A percentile compares a stretch with the other conserved stretches of the same genome.
Conservation (phyloP, 2,329 filamentous ascomycete species). For the Massarina eburnea region DNA sequence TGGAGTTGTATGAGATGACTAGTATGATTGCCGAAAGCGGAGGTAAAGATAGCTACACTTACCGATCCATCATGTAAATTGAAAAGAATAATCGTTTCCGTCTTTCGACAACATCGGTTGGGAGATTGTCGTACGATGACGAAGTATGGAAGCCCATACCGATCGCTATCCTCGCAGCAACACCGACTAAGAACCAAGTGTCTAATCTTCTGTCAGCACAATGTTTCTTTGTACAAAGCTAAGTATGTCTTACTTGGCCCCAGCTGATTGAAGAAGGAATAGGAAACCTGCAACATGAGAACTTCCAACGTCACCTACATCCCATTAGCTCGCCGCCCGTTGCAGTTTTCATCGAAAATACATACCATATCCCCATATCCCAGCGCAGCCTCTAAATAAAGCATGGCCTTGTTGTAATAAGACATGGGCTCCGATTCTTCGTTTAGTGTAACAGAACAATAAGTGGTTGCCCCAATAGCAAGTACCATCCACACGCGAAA, state of each 20-base stretch:
- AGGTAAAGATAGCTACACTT: too few species aligned
- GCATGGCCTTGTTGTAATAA: slow-evolving; percentile 29
- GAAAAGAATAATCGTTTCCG: slow-evolving; percentile 51
- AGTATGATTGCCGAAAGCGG: too few species aligned
- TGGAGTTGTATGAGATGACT: too few species aligned
- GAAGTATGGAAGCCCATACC: slow-evolving; percentile 48
- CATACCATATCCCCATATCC: slow-evolving; percentile 42
- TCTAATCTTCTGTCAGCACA: slow-evolving; percentile 15
- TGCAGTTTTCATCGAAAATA: too few species aligned
- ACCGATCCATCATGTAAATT: slow-evolving; percentile 53
- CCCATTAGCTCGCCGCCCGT: too few species aligned
- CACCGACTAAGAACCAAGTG: slow-evolving; percentile 52
- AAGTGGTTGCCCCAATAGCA: slow-evolving; percentile 51
- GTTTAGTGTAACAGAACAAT: slow-evolving; percentile 46
- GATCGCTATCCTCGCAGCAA: slow-evolving; percentile 47
- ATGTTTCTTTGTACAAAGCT: too few species aligned
- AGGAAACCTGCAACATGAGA: slow-evolving; percentile 51
- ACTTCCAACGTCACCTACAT: slow-evolving; percentile 45
- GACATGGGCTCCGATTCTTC: slow-evolving; percentile 36
- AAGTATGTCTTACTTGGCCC: slow-evolving; percentile 37
- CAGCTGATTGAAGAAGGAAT: slow-evolving; percentile 53
- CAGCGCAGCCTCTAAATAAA: slow-evolving; percentile 50
- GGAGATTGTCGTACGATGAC: neutral
- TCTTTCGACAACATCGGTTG: slow-evolving; percentile 38
- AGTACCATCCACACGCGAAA: slow-evolving; percentile 55